These are phyloP conservation scores for Paecilomyces variotii DNA, from an alignment of 2,329 filamentous ascomycete species.

Conservation along the genomic window DNA sequence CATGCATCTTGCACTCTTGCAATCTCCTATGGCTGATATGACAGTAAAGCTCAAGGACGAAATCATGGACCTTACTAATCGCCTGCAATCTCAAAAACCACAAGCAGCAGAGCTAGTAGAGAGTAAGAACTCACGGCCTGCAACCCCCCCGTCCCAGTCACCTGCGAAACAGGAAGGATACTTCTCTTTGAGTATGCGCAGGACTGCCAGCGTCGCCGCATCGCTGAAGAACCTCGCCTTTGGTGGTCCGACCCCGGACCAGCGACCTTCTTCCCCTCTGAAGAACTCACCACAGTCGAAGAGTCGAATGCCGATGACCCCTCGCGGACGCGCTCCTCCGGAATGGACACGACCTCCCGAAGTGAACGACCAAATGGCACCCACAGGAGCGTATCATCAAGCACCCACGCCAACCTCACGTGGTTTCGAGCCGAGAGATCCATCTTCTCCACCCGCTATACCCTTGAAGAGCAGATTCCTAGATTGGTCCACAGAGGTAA, in stretches of 20 bases:
- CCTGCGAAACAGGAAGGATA: conserved; percentile 53
- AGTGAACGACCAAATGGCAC: conserved; percentile 60
- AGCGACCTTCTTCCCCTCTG: conserved; percentile 15
- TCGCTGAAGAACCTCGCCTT: conserved; percentile 56
- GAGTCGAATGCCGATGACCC: conserved; percentile 32
- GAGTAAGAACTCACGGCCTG: conserved; percentile 29
- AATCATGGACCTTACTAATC: conserved; percentile 28
- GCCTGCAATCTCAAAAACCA: conserved; percentile 29
- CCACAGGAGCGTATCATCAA: conserved; percentile 63
- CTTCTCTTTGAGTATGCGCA: conserved; percentile 51
- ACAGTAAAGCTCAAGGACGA: conserved; percentile 69
- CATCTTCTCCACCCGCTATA: conserved; percentile 53
- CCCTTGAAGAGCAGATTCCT: conserved; percentile 78
- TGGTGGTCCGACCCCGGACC: conserved; percentile 35
- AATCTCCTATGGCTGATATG: conserved; percentile 64
- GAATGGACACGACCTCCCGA: conserved; percentile 63
- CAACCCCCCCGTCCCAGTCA: conserved; percentile 41
- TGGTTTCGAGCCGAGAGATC: conserved; percentile 57
- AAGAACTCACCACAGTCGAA: conserved; percentile 20
- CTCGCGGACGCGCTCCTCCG: conserved; percentile 44
- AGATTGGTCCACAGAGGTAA: conserved; percentile 82
- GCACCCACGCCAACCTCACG: conserved; percentile 74
- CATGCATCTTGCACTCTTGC: conserved; percentile 67
- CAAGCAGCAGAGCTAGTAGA: conserved; percentile 26
- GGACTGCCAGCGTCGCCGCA: conserved; percentile 57